Conservation (phyloP, 352 stramenopile species). For the Phytopythium chamaehyphon region DNA sequence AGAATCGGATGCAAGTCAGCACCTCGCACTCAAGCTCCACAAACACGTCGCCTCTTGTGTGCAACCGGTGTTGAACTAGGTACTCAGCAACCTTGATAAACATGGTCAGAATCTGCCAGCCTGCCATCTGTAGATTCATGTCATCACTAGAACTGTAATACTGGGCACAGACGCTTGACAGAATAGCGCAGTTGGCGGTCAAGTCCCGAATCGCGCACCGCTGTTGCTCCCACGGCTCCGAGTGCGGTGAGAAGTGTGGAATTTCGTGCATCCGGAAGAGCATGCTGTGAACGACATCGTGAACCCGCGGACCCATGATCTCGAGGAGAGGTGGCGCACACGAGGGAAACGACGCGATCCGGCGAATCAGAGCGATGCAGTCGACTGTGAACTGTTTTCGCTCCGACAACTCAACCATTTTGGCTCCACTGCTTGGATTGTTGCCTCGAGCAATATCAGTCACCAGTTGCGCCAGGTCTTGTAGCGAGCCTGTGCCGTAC, state of each 20-base stretch:
- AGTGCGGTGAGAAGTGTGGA: slow-evolving; percentile 29
- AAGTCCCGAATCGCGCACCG: slow-evolving; percentile 50
- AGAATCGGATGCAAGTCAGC: slow-evolving; percentile 56
- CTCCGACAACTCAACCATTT: slow-evolving; percentile 56
- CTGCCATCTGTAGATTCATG: slow-evolving; percentile 51
- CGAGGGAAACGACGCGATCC: slow-evolving; percentile 55
- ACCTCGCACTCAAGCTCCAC: slow-evolving; percentile 59
- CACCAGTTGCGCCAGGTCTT: slow-evolving; percentile 65
- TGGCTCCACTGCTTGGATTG: slow-evolving; percentile 12
- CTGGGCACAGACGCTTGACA: slow-evolving; percentile 57
- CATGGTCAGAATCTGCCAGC: slow-evolving; percentile 59
- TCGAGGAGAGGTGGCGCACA: slow-evolving; percentile 52
- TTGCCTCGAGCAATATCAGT: slow-evolving; percentile 37
- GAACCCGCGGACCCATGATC: slow-evolving; percentile 41
- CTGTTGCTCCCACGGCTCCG: slow-evolving; percentile 46
- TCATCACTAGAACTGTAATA: slow-evolving; percentile 55
- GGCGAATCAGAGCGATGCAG: slow-evolving; percentile 64
- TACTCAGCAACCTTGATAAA: slow-evolving; percentile 65
- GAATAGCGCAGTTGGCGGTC: slow-evolving; percentile 47
- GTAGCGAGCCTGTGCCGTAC: slow-evolving; percentile 55
- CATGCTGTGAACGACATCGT: slow-evolving; percentile 31
- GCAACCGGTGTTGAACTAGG: slow-evolving; percentile 48
- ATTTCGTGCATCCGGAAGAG: slow-evolving; percentile 51
- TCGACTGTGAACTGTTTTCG: slow-evolving; percentile 71
- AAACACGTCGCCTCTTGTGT: slow-evolving; percentile 50